These are phyloP conservation scores for Eucalyptus albens DNA, from an alignment of 345 rosid genomes.

Conservation along the genomic window DNA sequence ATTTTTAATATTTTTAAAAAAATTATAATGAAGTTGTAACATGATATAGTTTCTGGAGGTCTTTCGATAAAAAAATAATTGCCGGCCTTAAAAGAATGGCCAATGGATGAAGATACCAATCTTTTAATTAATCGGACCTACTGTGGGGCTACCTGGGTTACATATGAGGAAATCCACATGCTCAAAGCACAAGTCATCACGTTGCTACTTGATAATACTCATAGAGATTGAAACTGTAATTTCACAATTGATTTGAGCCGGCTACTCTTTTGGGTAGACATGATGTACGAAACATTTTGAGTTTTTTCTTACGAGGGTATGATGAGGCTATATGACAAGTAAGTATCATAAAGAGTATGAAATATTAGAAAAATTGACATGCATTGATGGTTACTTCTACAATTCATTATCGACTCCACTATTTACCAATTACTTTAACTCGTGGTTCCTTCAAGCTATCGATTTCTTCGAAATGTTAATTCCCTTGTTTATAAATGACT, in stretches of 20 bases:
- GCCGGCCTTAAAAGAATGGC: not conserved
- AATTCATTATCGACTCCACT: no score
- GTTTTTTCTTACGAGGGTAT: not conserved
- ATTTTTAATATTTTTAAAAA: no score
- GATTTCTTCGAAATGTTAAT: no score
- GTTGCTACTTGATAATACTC: not conserved
- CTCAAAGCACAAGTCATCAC: not conserved
- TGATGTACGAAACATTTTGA: not conserved
- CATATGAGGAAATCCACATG: not conserved
- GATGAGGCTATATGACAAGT: not conserved
- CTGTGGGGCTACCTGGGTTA: not conserved
- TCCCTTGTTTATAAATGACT: no score
- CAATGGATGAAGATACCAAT: not conserved
- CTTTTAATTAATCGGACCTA: not conserved
- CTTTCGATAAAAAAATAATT: not conserved
- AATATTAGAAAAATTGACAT: not conserved
- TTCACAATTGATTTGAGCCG: not conserved
- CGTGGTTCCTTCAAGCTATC: no score
- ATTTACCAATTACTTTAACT: no score
- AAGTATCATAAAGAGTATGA: not conserved
- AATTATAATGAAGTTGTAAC: no score
- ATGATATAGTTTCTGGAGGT: rapidly evolving
- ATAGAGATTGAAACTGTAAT: not conserved
- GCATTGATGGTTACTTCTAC: no score
- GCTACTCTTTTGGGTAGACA: not conserved